phyloP scores from a whole-genome alignment of 73 alveolate species.

The Blepharisma stoltei region DNA sequence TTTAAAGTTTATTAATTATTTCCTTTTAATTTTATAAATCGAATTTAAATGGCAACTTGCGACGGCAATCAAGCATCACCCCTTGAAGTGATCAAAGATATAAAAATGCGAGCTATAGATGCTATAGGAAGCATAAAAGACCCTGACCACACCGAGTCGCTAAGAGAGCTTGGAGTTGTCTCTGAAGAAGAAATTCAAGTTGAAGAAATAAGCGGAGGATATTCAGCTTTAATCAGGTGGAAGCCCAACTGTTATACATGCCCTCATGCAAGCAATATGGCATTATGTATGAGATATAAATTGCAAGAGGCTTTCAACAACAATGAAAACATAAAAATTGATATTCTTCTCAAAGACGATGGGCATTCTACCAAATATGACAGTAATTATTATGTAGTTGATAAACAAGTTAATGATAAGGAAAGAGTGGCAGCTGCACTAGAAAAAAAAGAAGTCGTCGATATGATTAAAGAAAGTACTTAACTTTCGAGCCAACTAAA shows the following conservation, averaged over 20 bases:
- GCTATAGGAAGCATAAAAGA: slow-evolving; percentile 38
- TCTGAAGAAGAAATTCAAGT: slow-evolving; percentile 37
- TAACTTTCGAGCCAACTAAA: not conserved
- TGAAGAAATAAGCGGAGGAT: not conserved
- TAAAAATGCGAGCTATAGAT: slow-evolving; percentile 2
- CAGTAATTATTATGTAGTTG: slow-evolving; percentile 34
- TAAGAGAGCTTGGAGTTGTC: slow-evolving; percentile 38
- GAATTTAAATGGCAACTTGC: too few relatives aligned
- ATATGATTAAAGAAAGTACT: slow-evolving; percentile 5
- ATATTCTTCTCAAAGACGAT: slow-evolving; percentile 31
- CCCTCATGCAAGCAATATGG: slow-evolving; percentile 42
- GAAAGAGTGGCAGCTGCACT: slow-evolving; percentile 57
- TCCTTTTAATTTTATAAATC: too few relatives aligned
- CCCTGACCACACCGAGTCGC: slow-evolving; percentile 38
- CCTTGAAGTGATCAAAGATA: not conserved
- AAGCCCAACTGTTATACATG: slow-evolving; percentile 46
- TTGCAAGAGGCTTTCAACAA: not conserved
- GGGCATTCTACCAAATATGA: slow-evolving; percentile 7
- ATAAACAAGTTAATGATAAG: slow-evolving; percentile 50
- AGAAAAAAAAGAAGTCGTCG: slow-evolving; percentile 32
- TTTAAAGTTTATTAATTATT: too few relatives aligned
- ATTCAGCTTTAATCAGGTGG: slow-evolving; percentile 26
- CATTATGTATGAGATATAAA: slow-evolving; percentile 38
- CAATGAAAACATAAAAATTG: slow-evolving; percentile 27
- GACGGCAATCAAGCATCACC: too few relatives aligned